phyloP scores from a whole-genome alignment of 192 early-diverging fungal genomes.

The Umbelopsis sp. region DNA sequence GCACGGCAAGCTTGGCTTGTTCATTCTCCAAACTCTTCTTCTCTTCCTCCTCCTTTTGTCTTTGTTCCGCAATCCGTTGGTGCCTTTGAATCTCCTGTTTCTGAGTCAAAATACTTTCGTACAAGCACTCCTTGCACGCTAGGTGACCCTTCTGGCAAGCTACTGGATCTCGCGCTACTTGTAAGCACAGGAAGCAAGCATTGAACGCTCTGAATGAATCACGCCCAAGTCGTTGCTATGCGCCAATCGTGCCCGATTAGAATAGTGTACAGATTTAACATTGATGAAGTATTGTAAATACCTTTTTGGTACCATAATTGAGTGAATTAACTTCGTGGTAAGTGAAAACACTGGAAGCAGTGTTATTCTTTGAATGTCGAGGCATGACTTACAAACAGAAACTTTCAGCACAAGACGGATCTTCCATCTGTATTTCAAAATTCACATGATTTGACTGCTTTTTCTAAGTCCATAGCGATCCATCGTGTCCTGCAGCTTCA shows the following conservation, averaged over 20 bases:
- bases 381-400: slow-evolving; percentile 60
- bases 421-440: not conserved
- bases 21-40: slow-evolving; percentile 38
- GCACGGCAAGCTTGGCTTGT: slow-evolving; percentile 53
- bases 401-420: too few species aligned
- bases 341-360: slow-evolving; percentile 87
- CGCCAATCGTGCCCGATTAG: not conserved
- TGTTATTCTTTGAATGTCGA: slow-evolving; percentile 95
- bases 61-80: slow-evolving; percentile 45
- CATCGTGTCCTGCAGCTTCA: not conserved
- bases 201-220: slow-evolving; percentile 86
- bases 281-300: slow-evolving; percentile 6
- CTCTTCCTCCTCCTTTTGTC: slow-evolving; percentile 46
- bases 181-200: slow-evolving; percentile 87
- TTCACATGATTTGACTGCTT: slow-evolving; percentile 6
- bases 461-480: too few species aligned
- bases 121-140: slow-evolving; percentile 88
- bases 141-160: slow-evolving; percentile 79
- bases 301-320: slow-evolving; percentile 90
- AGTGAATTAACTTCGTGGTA: slow-evolving; percentile 85
- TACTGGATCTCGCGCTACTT: slow-evolving; percentile 70
- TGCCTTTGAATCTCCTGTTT: slow-evolving; percentile 76
- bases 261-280: not conserved
- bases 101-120: slow-evolving; percentile 81
- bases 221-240: slow-evolving; percentile 74